Evolutionary conservation across 352 stramenopile species (phyloP), one percentile per base, ranked within the genome.

Genomic region (Peronospora belbahrii): DNA sequence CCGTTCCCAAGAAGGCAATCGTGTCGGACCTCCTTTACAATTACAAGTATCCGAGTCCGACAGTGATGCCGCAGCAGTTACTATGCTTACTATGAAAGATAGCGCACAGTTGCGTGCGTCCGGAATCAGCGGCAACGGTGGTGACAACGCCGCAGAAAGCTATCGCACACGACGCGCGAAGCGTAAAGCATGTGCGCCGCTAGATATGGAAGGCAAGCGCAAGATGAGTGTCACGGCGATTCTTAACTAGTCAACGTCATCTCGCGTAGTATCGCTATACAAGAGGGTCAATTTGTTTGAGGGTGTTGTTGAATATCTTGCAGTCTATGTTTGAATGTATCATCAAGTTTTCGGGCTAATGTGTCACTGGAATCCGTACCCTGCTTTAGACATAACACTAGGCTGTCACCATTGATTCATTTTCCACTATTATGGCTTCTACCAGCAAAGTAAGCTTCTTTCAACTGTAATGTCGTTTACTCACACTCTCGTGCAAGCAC

Each of bases 191-290:
- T 83, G 63, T 32, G 71, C 64, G n/a, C 74, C 74, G 22, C 52
- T 88, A 37, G 33, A 67, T 31, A 59, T 75, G 57, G 62, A 67
- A 46, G 52, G 77, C 30, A 91, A 88, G 70, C 74, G 81, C 58
- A 93, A 93, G 60, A 93, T 93, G 82, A 89, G 79, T 42, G 80
- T 93, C 33, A 82, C 82, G 13, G 84, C 79, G 34, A 90, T 93
- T 67, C 71, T 93, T 45, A 93, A 93, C 63, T 93, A 76, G 56
- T 28, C 24, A 49, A 3, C 38, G 3, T 13, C 30, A 41, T 23
- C 19, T 25, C 37, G 24, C 22, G 17, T 36, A 52, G 24, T 22
- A 24, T 15, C 39, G 44, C 23, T 42, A 39, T 31, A 35, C 24
- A 39, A 54, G 23, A 27, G 24, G 41, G 47, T 34, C 33, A 39